phyloP scores from a whole-genome alignment of 306 rosid genomes.

The Cicer arietinum region DNA sequence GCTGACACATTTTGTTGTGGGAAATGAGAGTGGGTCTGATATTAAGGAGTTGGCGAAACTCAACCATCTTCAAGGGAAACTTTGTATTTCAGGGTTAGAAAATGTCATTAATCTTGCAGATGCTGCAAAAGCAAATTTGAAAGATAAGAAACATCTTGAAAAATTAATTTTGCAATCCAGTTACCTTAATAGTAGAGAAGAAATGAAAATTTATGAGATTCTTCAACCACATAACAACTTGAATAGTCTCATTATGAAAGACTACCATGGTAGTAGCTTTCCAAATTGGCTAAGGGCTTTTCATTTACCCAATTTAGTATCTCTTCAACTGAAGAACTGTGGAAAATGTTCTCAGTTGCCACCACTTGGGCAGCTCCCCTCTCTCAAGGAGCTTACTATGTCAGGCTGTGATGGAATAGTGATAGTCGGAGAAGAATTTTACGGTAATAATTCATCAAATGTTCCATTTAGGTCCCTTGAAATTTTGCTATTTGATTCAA shows the following conservation, averaged over 20 bases:
- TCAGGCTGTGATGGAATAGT: slow-evolving; percentile 10
- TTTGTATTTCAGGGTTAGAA: not conserved
- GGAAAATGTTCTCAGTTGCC: slow-evolving; percentile 14
- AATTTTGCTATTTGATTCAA: slow-evolving; percentile 2
- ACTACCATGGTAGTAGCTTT: not conserved
- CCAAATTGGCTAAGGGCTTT: slow-evolving; percentile 41
- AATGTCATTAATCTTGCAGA: not conserved
- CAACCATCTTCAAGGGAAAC: slow-evolving; percentile 22
- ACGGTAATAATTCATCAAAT: not conserved
- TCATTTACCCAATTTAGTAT: slow-evolving; percentile 13
- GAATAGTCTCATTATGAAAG: not conserved
- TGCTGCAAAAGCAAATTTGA: not conserved
- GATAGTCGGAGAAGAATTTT: slow-evolving; percentile 40
- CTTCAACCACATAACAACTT: slow-evolving; percentile 17
- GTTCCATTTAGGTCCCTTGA: slow-evolving; percentile 36
- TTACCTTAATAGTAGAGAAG: not conserved
- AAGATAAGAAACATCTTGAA: slow-evolving; percentile 37
- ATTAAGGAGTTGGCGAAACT: slow-evolving; percentile 26
- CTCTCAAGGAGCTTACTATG: slow-evolving; percentile 36
- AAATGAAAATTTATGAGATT: not conserved
- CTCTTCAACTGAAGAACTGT: not conserved
- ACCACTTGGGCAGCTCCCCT: slow-evolving; percentile 45
- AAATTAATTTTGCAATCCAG: not conserved
- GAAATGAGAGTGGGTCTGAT: not conserved
- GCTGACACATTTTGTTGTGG: not conserved